phyloP scores from a whole-genome alignment of 768 basidiomycete genomes.

The Lactarius deliciosus region DNA sequence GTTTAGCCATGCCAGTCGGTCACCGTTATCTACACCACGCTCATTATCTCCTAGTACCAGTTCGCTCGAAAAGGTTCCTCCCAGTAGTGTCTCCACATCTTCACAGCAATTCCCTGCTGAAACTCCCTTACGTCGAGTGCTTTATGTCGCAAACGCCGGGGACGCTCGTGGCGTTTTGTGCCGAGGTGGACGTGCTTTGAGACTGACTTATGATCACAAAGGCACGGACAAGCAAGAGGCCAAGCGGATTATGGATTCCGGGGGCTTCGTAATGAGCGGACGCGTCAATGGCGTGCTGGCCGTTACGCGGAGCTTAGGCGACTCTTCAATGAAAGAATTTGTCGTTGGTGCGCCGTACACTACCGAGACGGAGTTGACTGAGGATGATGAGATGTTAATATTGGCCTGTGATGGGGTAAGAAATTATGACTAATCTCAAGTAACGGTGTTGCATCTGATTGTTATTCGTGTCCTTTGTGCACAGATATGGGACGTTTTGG shows the following conservation, averaged over 20 bases:
- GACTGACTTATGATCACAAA: slow-evolving; percentile 98
- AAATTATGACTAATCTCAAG: slow-evolving; percentile 26
- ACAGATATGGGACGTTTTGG: slow-evolving; percentile 95
- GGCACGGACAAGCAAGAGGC: slow-evolving; percentile 97
- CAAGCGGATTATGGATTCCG: slow-evolving; percentile 95
- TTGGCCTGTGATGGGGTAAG: slow-evolving; percentile 97
- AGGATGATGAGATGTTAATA: slow-evolving; percentile 92
- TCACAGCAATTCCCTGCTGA: slow-evolving; percentile 29
- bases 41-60: slow-evolving; percentile 28
- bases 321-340: slow-evolving; percentile 99
- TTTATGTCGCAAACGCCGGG: slow-evolving; percentile 96
- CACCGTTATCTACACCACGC: slow-evolving; percentile 21
- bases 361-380: slow-evolving; percentile 90
- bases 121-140: slow-evolving; percentile 59
- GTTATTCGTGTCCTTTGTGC: background rate
- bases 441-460: slow-evolving; percentile 1
- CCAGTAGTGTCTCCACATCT: slow-evolving; percentile 28
- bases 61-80: slow-evolving; percentile 11
- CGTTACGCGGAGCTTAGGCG: slow-evolving; percentile 93
- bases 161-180: slow-evolving; percentile 95
- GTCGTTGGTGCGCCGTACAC: slow-evolving; percentile 98
- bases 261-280: slow-evolving; percentile 98
- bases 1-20: slow-evolving; percentile 26
- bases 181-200: slow-evolving; percentile 84
- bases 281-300: slow-evolving; percentile 97